Evolutionary conservation across 2,329 filamentous ascomycete genomes (phyloP), one percentile per base, ranked within the genome.

Genomic region (Parafenestella ontariensis): DNA sequence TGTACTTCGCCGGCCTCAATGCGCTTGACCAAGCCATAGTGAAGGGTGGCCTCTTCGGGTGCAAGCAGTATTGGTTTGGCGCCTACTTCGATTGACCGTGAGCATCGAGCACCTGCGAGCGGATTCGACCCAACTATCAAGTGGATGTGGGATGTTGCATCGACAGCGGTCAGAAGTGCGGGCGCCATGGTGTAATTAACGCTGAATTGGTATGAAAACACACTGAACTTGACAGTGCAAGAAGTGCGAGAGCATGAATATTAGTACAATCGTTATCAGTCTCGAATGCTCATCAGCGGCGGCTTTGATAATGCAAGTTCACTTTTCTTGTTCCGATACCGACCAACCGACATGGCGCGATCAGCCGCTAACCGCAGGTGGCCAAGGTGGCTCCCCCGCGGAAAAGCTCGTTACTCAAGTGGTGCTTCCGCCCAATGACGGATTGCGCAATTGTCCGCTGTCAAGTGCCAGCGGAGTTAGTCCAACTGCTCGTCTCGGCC

Each of bases 41-140:
- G 85, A 26, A 87, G 54, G 34, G 86, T 83, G 7, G 83, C 80
- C 1, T 84, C 81, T 49, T 84, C 83, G 0, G 91, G 88, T 3
- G 92, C 87, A 68, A 99, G 82, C 40, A 98, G 79, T 37, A 95
- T 84, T 0, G 95, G 92, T 42, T 77, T 85, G 45, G 95, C 95
- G 66, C 94, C 94, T 15, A 91, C 90, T 67, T 89, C 85, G 46
- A 97, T 77, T 3, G 91, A 93, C 70, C 91, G 90, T 11, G 84
- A 79, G 78, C 91, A 96, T 65, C 95, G 86, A 28, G 92, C 85
- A 47, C 89, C 89, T n/a, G 95, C 94, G 36, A 99, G 84, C 13
- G 94, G 87, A 69, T 93, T 95, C 29, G 89, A 88, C 54, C 95
- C 95, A 59, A 98, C 77, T 68, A 99, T 86, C 53, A 99, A 82